phyloP scores from a whole-genome alignment of 345 rosid species.

The Citrus australasica region DNA sequence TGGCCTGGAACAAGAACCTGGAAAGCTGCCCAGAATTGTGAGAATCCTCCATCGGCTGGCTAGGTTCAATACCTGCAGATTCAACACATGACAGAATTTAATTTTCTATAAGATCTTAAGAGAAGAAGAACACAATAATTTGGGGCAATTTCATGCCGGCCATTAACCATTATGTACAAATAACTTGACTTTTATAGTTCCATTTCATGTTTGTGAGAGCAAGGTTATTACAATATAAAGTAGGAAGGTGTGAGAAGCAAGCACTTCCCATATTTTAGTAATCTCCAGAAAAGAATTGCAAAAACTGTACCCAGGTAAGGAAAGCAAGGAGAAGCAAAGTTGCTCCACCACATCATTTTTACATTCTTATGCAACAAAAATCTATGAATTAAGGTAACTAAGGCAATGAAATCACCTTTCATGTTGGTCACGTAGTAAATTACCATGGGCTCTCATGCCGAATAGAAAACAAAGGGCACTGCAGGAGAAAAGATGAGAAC shows the following conservation, averaged over 20 bases:
- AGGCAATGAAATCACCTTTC: slow-evolving; percentile 14
- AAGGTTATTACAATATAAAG: neutral
- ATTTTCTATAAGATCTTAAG: neutral
- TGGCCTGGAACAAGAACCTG: slow-evolving; percentile 3
- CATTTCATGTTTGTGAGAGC: neutral
- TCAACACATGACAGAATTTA: neutral
- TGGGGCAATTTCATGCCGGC: neutral
- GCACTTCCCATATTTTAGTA: neutral
- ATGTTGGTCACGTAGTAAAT: slow-evolving; percentile 12
- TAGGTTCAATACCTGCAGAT: slow-evolving; percentile 19
- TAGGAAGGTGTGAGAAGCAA: neutral
- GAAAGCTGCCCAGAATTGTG: slow-evolving; percentile 2
- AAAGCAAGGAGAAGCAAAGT: neutral
- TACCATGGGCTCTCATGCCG: slow-evolving; percentile 35
- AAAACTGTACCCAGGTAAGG: neutral
- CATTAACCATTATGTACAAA: neutral
- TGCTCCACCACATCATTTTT: neutral
- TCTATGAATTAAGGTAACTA: neutral
- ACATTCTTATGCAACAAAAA: neutral
- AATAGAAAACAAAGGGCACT: slow-evolving; percentile 58
- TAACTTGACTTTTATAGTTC: neutral
- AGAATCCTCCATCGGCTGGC: slow-evolving; percentile 1
- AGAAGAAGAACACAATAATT: neutral
- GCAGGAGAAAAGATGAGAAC: slow-evolving; percentile 22
- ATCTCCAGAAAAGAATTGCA: neutral